Conservation (phyloP, 352 stramenopile species). For the Phytophthora cryptogea region DNA sequence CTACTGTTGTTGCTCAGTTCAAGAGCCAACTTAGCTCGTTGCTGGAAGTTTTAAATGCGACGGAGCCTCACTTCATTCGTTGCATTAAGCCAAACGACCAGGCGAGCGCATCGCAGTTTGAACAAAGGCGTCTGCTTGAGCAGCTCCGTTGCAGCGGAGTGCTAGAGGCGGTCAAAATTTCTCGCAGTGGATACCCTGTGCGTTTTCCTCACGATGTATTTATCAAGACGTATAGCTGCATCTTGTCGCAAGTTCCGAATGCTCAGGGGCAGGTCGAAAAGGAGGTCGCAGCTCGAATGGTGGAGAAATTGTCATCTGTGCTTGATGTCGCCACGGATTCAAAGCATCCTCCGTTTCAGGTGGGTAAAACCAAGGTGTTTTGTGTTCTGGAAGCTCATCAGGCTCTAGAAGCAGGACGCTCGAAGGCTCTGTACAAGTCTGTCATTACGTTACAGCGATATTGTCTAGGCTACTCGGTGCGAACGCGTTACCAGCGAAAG, state of each 20-base stretch:
- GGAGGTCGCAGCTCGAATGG: slow-evolving; percentile 52
- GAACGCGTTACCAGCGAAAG: slow-evolving; percentile 50
- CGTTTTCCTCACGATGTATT: slow-evolving; percentile 95
- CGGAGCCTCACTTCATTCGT: slow-evolving; percentile 92
- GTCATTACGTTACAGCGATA: slow-evolving; percentile 80
- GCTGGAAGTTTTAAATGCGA: slow-evolving; percentile 94
- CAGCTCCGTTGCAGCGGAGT: slow-evolving; percentile 89
- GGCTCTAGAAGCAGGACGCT: slow-evolving; percentile 60
- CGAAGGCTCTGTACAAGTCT: slow-evolving; percentile 70
- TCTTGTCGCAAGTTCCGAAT: slow-evolving; percentile 52
- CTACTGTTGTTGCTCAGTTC: slow-evolving; percentile 92
- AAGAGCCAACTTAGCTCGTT: slow-evolving; percentile 92
- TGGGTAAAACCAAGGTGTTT: slow-evolving; percentile 87
- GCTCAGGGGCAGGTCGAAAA: slow-evolving; percentile 51
- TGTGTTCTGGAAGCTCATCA: slow-evolving; percentile 72
- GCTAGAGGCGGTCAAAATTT: slow-evolving; percentile 90
- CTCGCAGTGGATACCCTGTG: slow-evolving; percentile 92
- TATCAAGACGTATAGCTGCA: slow-evolving; percentile 82
- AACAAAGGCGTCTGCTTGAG: slow-evolving; percentile 71
- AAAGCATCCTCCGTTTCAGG: slow-evolving; percentile 69
- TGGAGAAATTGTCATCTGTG: slow-evolving; percentile 42
- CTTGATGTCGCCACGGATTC: slow-evolving; percentile 44
- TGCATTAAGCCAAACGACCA: slow-evolving; percentile 91
- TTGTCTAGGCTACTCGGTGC: slow-evolving; percentile 63
- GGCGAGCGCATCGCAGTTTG: slow-evolving; percentile 61